Evolutionary conservation across 371 early-diverging fungal species (phyloP).

Genomic region (Phascolomyces articulosus): DNA sequence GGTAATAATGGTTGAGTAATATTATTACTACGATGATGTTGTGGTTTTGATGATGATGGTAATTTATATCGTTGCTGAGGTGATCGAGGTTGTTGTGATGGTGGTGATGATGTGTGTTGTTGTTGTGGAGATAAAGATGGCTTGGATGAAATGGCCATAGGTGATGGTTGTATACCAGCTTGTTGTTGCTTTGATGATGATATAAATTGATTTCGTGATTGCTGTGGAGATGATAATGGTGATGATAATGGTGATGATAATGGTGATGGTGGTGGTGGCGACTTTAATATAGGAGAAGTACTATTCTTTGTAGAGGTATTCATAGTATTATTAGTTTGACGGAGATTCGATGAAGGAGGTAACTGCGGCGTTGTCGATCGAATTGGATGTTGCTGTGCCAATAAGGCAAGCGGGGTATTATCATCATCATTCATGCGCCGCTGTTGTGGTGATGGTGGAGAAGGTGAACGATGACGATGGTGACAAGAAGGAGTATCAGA

Average conservation of each 20-base stretch:
- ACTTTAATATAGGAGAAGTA: background rate
- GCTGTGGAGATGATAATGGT: background rate
- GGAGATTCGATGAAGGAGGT: too few relatives aligned
- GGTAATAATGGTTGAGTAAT: background rate
- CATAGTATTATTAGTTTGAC: too few relatives aligned
- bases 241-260: background rate
- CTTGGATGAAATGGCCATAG: background rate
- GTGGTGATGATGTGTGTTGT: background rate
- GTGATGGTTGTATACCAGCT: background rate
- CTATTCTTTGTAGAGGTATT: background rate
- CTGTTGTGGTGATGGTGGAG: background rate
- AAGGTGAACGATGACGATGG: background rate
- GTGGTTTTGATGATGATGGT: background rate
- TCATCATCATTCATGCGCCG: background rate
- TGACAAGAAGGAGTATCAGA: background rate
- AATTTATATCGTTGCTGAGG: background rate
- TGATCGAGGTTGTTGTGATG: background rate
- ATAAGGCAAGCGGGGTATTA: conserved; percentile 4
- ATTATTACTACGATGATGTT: background rate
- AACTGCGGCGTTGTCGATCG: background rate
- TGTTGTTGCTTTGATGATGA: background rate
- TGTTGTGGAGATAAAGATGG: background rate
- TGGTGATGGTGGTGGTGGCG: too few relatives aligned
- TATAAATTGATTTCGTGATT: too few relatives aligned
- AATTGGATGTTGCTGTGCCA: background rate